Evolutionary conservation across 495 filamentous ascomycete species (phyloP), one percentile per base, ranked within the genome.

Genomic region (Amphirosellinia nigrospora): DNA sequence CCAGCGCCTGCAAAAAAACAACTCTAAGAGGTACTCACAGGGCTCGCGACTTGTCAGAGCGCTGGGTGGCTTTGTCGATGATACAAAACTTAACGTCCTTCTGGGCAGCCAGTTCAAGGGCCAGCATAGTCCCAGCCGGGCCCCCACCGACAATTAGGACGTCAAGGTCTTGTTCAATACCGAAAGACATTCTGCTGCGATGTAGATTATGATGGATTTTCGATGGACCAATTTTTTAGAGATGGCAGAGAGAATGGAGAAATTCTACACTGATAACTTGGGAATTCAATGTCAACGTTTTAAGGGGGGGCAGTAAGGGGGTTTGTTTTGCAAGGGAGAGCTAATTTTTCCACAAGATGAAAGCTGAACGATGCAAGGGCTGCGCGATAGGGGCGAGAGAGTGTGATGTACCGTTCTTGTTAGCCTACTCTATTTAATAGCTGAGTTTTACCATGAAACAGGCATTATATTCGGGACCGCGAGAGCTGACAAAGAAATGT

Each of bases 71-170:
- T 61, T 66, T 72, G 59, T 78, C 76, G 55, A 78, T 55, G 63
- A 78, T 68, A 30, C 76, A 73, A 59, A 78, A 78, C n/a, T n/a
- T n/a, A 19, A 62, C 19, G 63, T 75, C 64, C 19, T 67, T 53
- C 8, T 78, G 73, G 6, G 61, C 64, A 19, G 75, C 71, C 6
- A 78, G 55, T 39, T 78, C 76, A 1, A 78, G 69, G 16, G 74
- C 76, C 21, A 78, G 67, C 52, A 72, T 72, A 2, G 75, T 67
- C 21, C 76, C 76, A 15, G 76, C 74, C 41, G 76, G 76, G 0
- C 76, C 76, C 41, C 70, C 76, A n/a, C 76, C 76, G 4, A 78
- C 74, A 13, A 78, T 73, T 11, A 78, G 48, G n/a, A 76, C 76
- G 21, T 77, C 73, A 16, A 59, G 71, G 23, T 77, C 64, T 21